Conservation (phyloP, 495 filamentous ascomycete species). For the Tricharina praecox region DNA sequence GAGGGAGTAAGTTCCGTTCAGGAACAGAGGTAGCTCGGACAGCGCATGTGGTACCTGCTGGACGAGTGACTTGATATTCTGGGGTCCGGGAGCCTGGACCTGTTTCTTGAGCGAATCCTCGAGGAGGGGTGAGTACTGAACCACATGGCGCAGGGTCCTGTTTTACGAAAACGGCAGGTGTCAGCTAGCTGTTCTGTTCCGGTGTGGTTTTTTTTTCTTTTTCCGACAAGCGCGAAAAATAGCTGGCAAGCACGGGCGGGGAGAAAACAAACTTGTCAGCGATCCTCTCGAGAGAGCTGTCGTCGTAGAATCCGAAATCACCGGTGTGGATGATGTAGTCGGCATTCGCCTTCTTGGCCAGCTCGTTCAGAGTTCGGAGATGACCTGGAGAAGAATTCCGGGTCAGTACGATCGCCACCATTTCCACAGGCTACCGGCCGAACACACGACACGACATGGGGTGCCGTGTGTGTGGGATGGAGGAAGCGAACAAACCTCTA, state of each 20-base stretch:
- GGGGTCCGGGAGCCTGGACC: constrained; percentile 41
- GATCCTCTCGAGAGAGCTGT: constrained; percentile 86
- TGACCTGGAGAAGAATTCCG: constrained; percentile 44
- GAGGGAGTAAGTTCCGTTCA: constrained; percentile 70
- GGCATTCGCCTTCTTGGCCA: constrained; percentile 80
- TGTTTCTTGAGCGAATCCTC: constrained; percentile 71
- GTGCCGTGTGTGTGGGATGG: too few relatives aligned
- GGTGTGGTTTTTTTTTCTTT: constrained; percentile 7
- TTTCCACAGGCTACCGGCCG: not conserved
- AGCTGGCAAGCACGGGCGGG: constrained; percentile 1
- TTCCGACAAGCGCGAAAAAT: constrained; percentile 21
- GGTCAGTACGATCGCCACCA: not conserved
- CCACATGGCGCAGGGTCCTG: constrained; percentile 94
- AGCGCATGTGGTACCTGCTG: constrained; percentile 54
- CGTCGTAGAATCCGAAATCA: constrained; percentile 98
- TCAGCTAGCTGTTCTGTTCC: constrained; percentile 21
- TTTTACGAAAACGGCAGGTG: too few relatives aligned
- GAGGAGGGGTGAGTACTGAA: constrained; percentile 92
- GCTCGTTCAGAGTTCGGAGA: constrained; percentile 84
- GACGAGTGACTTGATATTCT: constrained; percentile 68
- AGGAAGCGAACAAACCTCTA: constrained; percentile 48
- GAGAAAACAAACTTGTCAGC: constrained; percentile 74
- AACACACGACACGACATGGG: not conserved
- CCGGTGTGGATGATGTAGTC: constrained; percentile 97
- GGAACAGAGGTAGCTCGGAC: constrained; percentile 83